Percentiles rank a stretch among this genome's conserved stretches.
These are phyloP conservation scores for Solanum stenotomum DNA, from an alignment of 257 asterid species.

Conservation along the genomic window DNA sequence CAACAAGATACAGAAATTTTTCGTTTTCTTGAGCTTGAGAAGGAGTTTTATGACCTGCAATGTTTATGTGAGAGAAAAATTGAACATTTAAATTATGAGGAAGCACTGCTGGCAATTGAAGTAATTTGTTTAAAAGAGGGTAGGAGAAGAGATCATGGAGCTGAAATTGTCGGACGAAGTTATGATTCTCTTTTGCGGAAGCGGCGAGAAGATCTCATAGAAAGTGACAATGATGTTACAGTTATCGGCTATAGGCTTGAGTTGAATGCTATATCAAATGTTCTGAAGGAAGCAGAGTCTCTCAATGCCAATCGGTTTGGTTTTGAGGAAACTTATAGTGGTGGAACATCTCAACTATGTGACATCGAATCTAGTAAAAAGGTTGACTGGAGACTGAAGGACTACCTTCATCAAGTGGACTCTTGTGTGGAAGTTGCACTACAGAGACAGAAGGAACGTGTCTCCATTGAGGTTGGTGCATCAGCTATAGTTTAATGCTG, in stretches of 20 bases:
- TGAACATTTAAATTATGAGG: conserved; percentile 77
- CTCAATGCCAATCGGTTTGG: conserved; percentile 68
- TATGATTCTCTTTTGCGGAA: conserved; percentile 64
- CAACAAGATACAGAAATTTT: conserved; percentile 66
- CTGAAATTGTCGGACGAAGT: conserved; percentile 44
- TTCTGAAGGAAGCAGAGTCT: conserved; percentile 83
- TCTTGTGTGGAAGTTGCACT: conserved; percentile 83
- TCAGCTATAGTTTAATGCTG: conserved; percentile 1
- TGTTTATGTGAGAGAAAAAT: conserved; percentile 79
- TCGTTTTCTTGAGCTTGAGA: conserved; percentile 75
- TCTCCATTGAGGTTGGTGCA: conserved; percentile 71
- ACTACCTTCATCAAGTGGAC: conserved; percentile 69
- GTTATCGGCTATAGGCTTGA: conserved; percentile 51
- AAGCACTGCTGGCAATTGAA: conserved; percentile 82
- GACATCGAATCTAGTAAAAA: conserved; percentile 86
- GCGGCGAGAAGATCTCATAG: conserved; percentile 68
- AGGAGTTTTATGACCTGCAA: conserved; percentile 76
- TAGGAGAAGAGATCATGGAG: conserved; percentile 56
- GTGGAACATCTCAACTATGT: conserved; percentile 51
- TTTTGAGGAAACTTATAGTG: conserved; percentile 64
- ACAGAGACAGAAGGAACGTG: conserved; percentile 89
- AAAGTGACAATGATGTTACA: conserved; percentile 41
- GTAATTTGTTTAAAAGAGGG: conserved; percentile 83
- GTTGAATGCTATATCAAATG: conserved; percentile 78
- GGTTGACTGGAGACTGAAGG: conserved; percentile 74